A percentile compares a stretch with the other conserved stretches of the same genome.
These are phyloP conservation scores for Suhomyces emberorum DNA, from an alignment of 805 yeast genomes.

Conservation along the genomic window DNA sequence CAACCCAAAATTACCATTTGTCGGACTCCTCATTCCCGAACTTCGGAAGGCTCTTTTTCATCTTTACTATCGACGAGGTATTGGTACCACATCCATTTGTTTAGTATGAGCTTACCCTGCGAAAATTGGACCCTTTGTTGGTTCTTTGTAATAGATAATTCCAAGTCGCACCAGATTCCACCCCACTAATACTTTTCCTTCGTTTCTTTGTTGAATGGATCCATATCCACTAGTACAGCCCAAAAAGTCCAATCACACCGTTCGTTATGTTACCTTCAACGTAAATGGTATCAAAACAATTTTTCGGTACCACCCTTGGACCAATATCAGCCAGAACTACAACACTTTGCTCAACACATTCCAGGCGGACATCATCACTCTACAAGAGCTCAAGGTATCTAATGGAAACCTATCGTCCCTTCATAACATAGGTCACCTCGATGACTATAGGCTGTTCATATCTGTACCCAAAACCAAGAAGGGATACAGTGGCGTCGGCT, in stretches of 20 bases:
- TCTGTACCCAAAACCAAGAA: constrained; percentile 64
- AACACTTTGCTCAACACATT: constrained; percentile 49
- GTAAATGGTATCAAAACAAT: constrained; percentile 82
- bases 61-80: no score
- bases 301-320: constrained; percentile 85
- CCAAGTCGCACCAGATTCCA: no score
- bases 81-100: no score
- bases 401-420: constrained; percentile 19
- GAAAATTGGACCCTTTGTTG: no score
- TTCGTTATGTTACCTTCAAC: constrained; percentile 70
- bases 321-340: constrained; percentile 37
- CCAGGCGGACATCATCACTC: constrained; percentile 71
- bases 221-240: no score
- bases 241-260: constrained; percentile 6
- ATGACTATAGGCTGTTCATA: constrained; percentile 61
- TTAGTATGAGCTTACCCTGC: no score
- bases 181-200: no score
- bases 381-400: constrained; percentile 78
- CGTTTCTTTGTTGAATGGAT: no score
- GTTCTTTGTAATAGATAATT: no score
- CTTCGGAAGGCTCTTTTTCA: no score
- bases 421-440: constrained; percentile 50
- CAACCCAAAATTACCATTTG: no score
- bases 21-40: no score
- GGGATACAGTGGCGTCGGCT: constrained; percentile 92